These are phyloP conservation scores for Aurifilum marmelostoma DNA, from an alignment of 2,329 filamentous ascomycete species.

Conservation along the genomic window DNA sequence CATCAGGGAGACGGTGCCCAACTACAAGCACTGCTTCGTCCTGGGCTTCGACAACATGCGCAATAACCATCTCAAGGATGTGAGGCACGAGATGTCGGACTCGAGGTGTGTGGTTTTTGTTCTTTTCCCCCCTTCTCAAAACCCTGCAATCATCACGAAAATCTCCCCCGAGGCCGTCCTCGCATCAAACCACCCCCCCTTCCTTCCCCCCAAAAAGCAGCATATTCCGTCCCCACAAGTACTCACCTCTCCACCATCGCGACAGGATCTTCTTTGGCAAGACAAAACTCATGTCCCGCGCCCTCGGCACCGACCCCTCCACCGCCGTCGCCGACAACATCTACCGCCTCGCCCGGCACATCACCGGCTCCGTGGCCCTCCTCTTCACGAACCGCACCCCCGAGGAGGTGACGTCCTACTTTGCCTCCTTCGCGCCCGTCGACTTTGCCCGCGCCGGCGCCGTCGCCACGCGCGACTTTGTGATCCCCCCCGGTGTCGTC, in stretches of 20 bases:
- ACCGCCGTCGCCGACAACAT: conserved; percentile 82
- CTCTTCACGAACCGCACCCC: conserved; percentile 83
- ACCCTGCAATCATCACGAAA: no score
- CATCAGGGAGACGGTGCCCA: conserved; percentile 81
- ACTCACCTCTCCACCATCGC: no score
- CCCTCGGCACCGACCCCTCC: conserved; percentile 77
- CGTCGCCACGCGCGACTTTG: conserved; percentile 73
- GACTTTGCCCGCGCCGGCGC: conserved; percentile 93
- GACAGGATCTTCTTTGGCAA: conserved; percentile 94
- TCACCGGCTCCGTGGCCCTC: conserved; percentile 84
- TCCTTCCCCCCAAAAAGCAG: no score
- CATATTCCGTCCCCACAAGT: no score
- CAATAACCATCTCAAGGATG: conserved; percentile 92
- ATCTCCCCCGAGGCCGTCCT: no score
- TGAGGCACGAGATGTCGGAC: conserved; percentile 82
- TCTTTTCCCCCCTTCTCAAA: no score
- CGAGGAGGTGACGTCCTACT: conserved; percentile 69
- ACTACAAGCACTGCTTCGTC: conserved; percentile 90
- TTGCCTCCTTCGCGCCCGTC: conserved; percentile 70
- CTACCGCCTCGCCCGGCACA: conserved; percentile 67
- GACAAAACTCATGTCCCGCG: conserved; percentile 98
- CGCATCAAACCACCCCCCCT: no score
- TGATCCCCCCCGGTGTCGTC: conserved; percentile 80
- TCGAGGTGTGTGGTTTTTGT: conserved; percentile 64
- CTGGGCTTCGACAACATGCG: conserved; percentile 97